These are phyloP conservation scores for Tripterygium wilfordii DNA, from an alignment of 177 flowering plant species.

Conservation along the genomic window DNA sequence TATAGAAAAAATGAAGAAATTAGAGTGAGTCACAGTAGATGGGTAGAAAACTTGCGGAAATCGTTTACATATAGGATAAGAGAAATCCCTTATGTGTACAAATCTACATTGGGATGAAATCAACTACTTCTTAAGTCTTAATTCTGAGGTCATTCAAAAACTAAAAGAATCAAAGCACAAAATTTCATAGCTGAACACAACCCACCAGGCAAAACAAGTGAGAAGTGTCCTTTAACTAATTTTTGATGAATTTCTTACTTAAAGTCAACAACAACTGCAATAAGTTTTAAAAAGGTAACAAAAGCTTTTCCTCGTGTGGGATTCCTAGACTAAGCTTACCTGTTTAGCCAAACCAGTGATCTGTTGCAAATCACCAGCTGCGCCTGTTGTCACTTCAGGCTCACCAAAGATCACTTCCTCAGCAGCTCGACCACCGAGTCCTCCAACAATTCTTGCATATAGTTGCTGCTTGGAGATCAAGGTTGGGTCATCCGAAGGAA, in stretches of 20 bases:
- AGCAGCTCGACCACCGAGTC: conserved; percentile 69
- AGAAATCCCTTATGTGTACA: too few relatives aligned
- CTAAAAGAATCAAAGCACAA: neutral
- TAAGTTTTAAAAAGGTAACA: too few relatives aligned
- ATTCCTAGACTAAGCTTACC: conserved; percentile 15
- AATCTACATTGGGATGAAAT: too few relatives aligned
- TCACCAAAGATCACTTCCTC: conserved; percentile 76
- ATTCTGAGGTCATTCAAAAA: neutral
- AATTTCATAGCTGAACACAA: neutral
- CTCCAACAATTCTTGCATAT: conserved; percentile 72
- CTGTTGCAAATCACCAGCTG: conserved; percentile 71
- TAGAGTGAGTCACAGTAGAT: too few relatives aligned
- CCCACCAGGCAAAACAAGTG: too few relatives aligned
- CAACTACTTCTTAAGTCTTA: too few relatives aligned
- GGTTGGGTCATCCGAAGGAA: conserved; percentile 62
- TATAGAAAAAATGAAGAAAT: neutral
- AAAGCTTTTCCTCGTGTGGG: neutral
- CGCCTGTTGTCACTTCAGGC: conserved; percentile 67
- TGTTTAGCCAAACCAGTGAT: conserved; percentile 63
- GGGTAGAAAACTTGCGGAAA: too few relatives aligned
- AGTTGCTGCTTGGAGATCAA: conserved; percentile 62
- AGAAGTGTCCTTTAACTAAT: too few relatives aligned
- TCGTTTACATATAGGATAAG: too few relatives aligned
- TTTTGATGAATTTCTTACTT: too few relatives aligned
- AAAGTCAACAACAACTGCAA: too few relatives aligned